Base-by-base conservation (phyloP, 805 yeast genomes). In the Zygoascus flipseniorum region DNA sequence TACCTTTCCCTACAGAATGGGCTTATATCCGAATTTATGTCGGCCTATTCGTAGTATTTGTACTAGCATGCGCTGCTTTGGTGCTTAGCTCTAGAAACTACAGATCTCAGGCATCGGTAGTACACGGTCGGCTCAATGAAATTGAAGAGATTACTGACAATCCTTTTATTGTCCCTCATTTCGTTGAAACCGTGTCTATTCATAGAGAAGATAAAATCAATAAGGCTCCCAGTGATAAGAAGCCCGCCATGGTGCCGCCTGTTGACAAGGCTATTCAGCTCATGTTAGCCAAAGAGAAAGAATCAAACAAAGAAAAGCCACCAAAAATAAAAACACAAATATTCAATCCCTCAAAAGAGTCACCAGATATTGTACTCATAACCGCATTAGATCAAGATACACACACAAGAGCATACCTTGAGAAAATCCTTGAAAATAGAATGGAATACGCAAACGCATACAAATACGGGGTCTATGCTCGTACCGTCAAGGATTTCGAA, bases 361-460 rank as follows among this genome's bases (percentile, higher is more conserved):
- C 51, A 23, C 73, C 73, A 5, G 23, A 50, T 31, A 62, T 86
- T 23, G 82, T 90, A 28, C 65, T 90, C 32, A 96, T 92, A n/a
- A 83, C 95, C 0, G 82, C 85, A 1, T 71, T 90, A 26, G 96
- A 90, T 70, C 87, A 81, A 64, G 88, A 83, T 53, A 78, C 76
- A 56, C 84, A 82, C 64, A 81, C 84, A 32, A 64, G 78, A 43
- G 79, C 79, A 19, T 80, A 83, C 45, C 70, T 87, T 48, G 80
- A 83, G 18, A 79, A 78, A 56, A 73, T 90, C 53, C 85, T 88
- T 16, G 95, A 88, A 67, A 92, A 90, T 69, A 78, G 97, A 64
- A 85, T 86, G 23, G 89, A 89, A 67, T 92, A 92, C 65, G 96
- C 96, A 5, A 86, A 85, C 67, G 73, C 73, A 10, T 89, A 88